Evolutionary conservation across 208 protist species (phyloP), one percentile per base, ranked within the genome.

Genomic region (Leishmania braziliensis): DNA sequence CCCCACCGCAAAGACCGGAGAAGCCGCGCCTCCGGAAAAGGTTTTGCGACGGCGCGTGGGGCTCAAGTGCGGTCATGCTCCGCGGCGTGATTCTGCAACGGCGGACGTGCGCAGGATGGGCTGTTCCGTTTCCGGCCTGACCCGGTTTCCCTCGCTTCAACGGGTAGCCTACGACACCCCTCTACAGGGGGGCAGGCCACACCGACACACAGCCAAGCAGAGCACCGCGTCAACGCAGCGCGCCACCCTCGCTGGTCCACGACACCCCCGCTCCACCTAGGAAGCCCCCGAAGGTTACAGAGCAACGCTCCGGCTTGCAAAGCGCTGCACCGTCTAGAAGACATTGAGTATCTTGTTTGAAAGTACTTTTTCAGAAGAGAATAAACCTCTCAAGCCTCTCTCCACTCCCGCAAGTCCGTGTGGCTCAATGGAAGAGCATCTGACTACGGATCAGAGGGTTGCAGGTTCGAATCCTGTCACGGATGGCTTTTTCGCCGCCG

Each of bases 351-450:
- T 12, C 5, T 65, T 29, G 4, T 77, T 0, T 3, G 33, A 23
- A 4, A 23, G 10, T 4, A 23, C 0, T n/a, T 18, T 65, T 77
- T 77, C 33, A 16, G 0, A 10, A 16, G 14, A 0, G 10, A 50
- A 5, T 65, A 9, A 14, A 48, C 1, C 4, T 0, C 6, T 6
- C 0, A 3, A 0, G 20, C 5, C 9, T 1, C 5, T 20, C 50
- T 2, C 12, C 0, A 20, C 29, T 0, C 0, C 20, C 4, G 0
- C 39, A 77, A 68, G 89, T 93, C 91, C 89, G 91, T 91, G 91
- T 95, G 89, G 91, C 91, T 93, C 91, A 95, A 95, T 91, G 91
- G 91, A 95, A 95, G 91, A 93, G 91, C 91, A 95, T 93, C 89
- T 95, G 91, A 93, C 91, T 95, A 95, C 91, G 89, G 91, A 95